A percentile compares a stretch with the other conserved stretches of the same genome.
Conservation (phyloP, 805 yeast genomes). For the Metschnikowia kofuensis region DNA sequence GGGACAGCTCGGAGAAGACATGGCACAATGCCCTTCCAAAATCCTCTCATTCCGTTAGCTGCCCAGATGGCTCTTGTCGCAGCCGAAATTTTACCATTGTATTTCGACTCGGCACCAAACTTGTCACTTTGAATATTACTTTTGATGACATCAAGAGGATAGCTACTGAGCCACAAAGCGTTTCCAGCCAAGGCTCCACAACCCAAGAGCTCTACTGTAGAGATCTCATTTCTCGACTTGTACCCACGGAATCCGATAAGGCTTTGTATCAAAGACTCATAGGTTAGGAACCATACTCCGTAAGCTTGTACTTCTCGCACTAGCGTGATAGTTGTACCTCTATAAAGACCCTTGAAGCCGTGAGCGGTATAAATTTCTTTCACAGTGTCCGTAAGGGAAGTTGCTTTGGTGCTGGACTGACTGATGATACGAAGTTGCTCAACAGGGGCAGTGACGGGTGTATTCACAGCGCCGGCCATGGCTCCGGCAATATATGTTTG, state of each 20-base stretch:
- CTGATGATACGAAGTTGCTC: constrained; percentile 63
- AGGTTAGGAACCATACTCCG: constrained; percentile 71
- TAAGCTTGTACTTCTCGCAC: constrained; percentile 67
- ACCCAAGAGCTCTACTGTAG: constrained; percentile 52
- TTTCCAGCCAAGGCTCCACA: constrained; percentile 70
- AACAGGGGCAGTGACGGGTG: constrained; percentile 61
- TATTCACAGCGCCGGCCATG: constrained; percentile 61
- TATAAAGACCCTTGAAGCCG: constrained; percentile 52
- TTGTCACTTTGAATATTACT: constrained; percentile 52
- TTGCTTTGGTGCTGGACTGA: constrained; percentile 44
- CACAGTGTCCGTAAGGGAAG: constrained; percentile 35
- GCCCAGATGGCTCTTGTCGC: constrained; percentile 41
- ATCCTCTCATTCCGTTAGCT: constrained; percentile 47
- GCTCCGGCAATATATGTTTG: constrained; percentile 65
- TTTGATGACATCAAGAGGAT: constrained; percentile 52
- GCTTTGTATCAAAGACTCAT: constrained; percentile 51
- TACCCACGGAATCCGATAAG: constrained; percentile 33
- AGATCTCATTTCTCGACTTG: constrained; percentile 44
- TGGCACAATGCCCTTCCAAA: constrained; percentile 63
- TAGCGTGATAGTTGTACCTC: constrained; percentile 55
- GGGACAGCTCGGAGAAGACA: constrained; percentile 61
- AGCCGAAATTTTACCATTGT: constrained; percentile 34
- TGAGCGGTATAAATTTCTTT: constrained; percentile 36
- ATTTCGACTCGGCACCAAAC: constrained; percentile 44
- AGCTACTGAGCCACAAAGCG: constrained; percentile 57